A percentile compares a stretch with the other conserved stretches of the same genome.
Evolutionary conservation across 2,329 filamentous ascomycete genomes (phyloP).

Genomic region (Trichoderma aggressivum): DNA sequence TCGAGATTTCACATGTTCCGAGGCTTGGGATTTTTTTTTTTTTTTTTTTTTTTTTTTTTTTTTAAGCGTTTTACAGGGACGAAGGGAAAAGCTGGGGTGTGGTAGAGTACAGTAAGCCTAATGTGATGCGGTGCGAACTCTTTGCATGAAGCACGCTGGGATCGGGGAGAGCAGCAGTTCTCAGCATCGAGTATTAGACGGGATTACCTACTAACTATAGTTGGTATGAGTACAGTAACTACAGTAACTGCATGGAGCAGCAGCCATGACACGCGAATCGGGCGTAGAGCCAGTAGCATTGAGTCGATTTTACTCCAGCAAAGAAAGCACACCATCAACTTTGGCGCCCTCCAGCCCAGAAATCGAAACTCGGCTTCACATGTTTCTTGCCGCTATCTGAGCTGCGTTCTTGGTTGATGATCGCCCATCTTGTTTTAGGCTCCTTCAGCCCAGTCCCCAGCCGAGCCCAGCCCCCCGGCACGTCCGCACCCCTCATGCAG

Average conservation of each 20-base stretch:
- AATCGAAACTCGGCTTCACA: background rate
- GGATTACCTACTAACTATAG: too few relatives aligned
- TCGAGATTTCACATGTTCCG: background rate
- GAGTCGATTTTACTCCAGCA: background rate
- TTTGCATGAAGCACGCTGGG: background rate
- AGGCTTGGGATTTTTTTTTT: background rate
- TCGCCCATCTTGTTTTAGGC: conserved; percentile 7
- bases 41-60: background rate
- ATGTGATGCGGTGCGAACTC: background rate
- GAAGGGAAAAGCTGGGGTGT: background rate
- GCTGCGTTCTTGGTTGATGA: background rate
- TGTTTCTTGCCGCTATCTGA: background rate
- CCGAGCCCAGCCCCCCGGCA: background rate
- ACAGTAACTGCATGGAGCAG: too few relatives aligned
- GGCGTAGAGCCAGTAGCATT: background rate
- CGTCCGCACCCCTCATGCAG: background rate
- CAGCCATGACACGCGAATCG: background rate
- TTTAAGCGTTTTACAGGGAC: background rate
- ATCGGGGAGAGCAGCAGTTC: background rate
- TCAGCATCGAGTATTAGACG: background rate
- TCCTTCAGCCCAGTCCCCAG: conserved; percentile 11
- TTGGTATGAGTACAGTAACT: too few relatives aligned
- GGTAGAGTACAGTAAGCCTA: background rate
- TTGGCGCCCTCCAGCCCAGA: background rate
- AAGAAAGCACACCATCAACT: background rate